Evolutionary conservation across 2,329 filamentous ascomycete genomes (phyloP).

Genomic region (Xylaria sp.): DNA sequence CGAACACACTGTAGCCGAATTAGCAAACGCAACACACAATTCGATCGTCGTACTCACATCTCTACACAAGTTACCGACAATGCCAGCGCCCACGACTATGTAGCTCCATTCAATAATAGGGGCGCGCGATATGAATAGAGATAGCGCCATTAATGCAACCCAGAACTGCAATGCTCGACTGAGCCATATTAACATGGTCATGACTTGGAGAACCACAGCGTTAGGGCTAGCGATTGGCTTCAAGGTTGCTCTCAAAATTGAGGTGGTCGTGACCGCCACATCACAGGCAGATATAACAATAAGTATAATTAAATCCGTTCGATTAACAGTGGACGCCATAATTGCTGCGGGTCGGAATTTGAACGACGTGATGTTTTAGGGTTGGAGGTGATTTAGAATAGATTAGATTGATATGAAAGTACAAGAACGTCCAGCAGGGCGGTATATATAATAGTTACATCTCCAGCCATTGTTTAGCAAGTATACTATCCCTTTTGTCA

Average conservation of each 20-base stretch:
- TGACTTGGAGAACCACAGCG: neutral
- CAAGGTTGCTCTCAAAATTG: neutral
- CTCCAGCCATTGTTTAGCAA: too few species aligned
- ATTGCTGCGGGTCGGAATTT: too few species aligned
- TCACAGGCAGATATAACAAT: neutral
- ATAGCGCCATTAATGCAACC: neutral
- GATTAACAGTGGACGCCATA: neutral
- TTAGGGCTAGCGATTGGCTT: neutral
- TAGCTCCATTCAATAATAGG: neutral
- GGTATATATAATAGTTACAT: too few species aligned
- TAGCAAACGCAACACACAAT: neutral
- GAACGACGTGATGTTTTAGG: too few species aligned
- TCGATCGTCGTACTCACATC: neutral
- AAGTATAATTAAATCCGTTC: neutral
- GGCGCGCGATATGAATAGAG: neutral
- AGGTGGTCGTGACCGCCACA: neutral
- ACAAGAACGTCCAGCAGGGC: too few species aligned
- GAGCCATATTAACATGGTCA: neutral
- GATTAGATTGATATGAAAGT: too few species aligned
- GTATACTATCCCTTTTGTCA: too few species aligned
- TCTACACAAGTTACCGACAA: neutral
- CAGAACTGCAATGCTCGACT: neutral
- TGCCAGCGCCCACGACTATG: neutral
- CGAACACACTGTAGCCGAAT: neutral
- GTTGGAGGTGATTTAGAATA: too few species aligned